These are phyloP conservation scores for Lachancea sp. DNA, from an alignment of 805 yeast genomes.

Conservation along the genomic window DNA sequence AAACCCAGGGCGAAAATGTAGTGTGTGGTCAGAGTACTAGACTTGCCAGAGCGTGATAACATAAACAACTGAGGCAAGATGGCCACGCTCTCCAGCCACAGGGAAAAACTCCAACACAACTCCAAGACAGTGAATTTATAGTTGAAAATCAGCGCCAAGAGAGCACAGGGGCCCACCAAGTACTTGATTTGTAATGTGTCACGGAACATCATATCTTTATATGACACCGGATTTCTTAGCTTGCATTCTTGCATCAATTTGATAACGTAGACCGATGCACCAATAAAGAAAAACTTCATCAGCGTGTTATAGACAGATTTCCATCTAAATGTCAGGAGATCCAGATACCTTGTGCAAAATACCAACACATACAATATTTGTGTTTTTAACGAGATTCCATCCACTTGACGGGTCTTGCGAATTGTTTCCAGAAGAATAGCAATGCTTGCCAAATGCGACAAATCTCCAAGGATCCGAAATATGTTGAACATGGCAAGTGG, in stretches of 20 bases:
- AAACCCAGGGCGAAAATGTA: constrained; percentile 90
- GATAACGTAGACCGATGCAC: constrained; percentile 67
- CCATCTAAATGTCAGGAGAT: constrained; percentile 43
- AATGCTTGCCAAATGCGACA: constrained; percentile 77
- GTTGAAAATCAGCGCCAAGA: constrained; percentile 59
- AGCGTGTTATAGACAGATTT: constrained; percentile 66
- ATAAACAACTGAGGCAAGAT: constrained; percentile 89
- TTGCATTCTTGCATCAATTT: constrained; percentile 50
- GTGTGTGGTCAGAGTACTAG: constrained; percentile 81
- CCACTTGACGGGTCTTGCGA: constrained; percentile 52
- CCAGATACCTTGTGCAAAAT: constrained; percentile 66
- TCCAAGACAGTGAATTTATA: constrained; percentile 57
- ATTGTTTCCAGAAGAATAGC: constrained; percentile 70
- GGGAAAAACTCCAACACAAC: constrained; percentile 76
- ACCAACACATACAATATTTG: constrained; percentile 74
- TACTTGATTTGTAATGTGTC: constrained; percentile 74
- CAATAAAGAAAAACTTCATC: constrained; percentile 78
- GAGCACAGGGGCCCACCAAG: constrained; percentile 54
- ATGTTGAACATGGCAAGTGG: constrained; percentile 33
- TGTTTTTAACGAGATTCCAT: constrained; percentile 85
- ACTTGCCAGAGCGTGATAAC: constrained; percentile 83
- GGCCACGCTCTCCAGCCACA: constrained; percentile 91
- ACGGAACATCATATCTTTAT: constrained; percentile 49
- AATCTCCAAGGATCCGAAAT: constrained; percentile 55
- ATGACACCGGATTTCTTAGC: constrained; percentile 45